Conservation (phyloP, 805 yeast genomes). For the Phaffomyces opuntiae region DNA sequence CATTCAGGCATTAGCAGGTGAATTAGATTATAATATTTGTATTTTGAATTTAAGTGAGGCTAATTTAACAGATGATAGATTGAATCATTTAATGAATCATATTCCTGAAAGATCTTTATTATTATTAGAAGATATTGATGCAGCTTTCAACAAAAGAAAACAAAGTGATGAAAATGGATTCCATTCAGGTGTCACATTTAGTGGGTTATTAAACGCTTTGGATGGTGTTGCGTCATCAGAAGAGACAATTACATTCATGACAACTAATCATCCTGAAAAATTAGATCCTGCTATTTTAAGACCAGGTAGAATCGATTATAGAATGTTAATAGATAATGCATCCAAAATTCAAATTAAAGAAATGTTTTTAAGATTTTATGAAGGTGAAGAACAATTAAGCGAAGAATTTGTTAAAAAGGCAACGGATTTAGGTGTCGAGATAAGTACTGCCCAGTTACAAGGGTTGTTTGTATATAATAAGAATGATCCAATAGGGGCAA, state of each 20-base stretch:
- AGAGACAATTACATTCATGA: conserved; percentile 94
- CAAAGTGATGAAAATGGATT: conserved; percentile 75
- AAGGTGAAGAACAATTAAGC: conserved; percentile 49
- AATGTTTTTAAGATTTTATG: conserved; percentile 89
- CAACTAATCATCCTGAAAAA: conserved; percentile 94
- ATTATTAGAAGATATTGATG: conserved; percentile 88
- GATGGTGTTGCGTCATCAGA: conserved; percentile 98
- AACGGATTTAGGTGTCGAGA: conserved; percentile 41
- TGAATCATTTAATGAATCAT: conserved; percentile 93
- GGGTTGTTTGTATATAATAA: conserved; percentile 93
- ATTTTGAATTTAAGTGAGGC: conserved; percentile 85
- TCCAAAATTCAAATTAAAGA: conserved; percentile 65
- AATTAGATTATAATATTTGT: conserved; percentile 91
- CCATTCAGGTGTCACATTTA: conserved; percentile 86
- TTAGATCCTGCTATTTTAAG: conserved; percentile 89
- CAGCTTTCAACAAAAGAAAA: conserved; percentile 82
- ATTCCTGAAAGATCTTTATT: conserved; percentile 85
- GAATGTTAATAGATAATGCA: conserved; percentile 82
- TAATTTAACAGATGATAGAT: conserved; percentile 87
- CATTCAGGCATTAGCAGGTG: conserved; percentile 95
- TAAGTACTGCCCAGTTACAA: conserved; percentile 92
- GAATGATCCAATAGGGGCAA: conserved; percentile 69
- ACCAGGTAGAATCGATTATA: conserved; percentile 91
- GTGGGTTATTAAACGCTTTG: conserved; percentile 86
- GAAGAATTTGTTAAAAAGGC: conserved; percentile 34